Evolutionary conservation across 306 rosid genomes (phyloP), one percentile per base, ranked within the genome.

Genomic region (Oemleria cerasiformis): DNA sequence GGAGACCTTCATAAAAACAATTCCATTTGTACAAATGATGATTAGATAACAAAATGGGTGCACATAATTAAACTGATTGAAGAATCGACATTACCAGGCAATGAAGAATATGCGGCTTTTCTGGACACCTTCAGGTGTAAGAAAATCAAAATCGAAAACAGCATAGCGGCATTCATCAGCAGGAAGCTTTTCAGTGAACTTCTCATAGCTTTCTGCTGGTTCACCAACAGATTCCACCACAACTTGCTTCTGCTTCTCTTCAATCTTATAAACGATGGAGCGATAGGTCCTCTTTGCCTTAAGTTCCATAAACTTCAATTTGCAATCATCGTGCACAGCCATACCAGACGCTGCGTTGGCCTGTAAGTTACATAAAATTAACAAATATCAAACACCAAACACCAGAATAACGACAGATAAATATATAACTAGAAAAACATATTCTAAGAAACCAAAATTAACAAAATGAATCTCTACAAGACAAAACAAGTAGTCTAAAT

Each of bases 201-300:
- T 90, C 30, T 91, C 95, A 57, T 88, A 91, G 62, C 88, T 82
- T 44, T 81, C 82, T 20, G 85, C 73, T 39, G 92, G 97, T 51
- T 88, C 97, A 11, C 97, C 97, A 78, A 85, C 70, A 78, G 84
- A 82, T 84, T 91, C 97, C 57, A 91, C 95, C 62, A 91, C 80
- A 78, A 91, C 92, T 83, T 88, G 85, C 85, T 91, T 91, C 79
- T 84, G 94, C 86, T 88, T 86, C 90, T 88, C 97, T 83, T 91
- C 97, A 47, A 91, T 91, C 81, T 91, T 91, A 64, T 7, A 91
- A 74, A 91, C 77, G 19, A 91, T 86, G 77, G 81, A 91, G 54
- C 97, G 84, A 49, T 84, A 71, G 30, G 95, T 86, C 78, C 97
- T 86, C 77, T 91, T 91, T 0, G 97, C 90, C 78, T 91, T 91